Base-by-base conservation (phyloP, 371 early-diverging fungal species). In the Nematocida sp. region DNA sequence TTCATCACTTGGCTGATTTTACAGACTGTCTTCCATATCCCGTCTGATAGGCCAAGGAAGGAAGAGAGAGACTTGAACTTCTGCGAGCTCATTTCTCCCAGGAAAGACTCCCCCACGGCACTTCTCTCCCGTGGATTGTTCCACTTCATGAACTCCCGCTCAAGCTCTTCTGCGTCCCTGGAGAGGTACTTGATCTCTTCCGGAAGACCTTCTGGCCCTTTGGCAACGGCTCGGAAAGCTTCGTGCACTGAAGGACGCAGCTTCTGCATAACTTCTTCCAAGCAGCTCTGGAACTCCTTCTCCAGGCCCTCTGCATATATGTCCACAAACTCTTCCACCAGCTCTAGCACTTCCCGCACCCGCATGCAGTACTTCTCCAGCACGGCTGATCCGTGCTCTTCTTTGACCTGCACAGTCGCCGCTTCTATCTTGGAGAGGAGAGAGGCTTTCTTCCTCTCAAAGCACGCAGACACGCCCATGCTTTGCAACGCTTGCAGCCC, bases 121-220 rank as follows among this genome's bases (percentile, higher is more conserved):
- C 41, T 38, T 32, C 45, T 25, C 8, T 27, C n/a, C n/a, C n/a
- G 4, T 8, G 67, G 67, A 45, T 48, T 21, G 43, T 67, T 67
- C 67, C 67, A 67, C 29, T 41, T 54, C 11, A 23, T 36, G 17
- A 67, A 56, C 34, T 67, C 57, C 29, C 15, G 11, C 8, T 19
- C 27, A n/a, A 58, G 34, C n/a, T 31, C 7, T 21, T 23, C 5
- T 0, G 54, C 58, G n/a, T 15, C 17, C 8, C 56, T 7, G 11
- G 11, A 8, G 27, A 8, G 31, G 67, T 67, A 67, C 1, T 60
- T 36, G 37, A 67, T 67, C 4, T 52, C 23, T 4, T 57, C 21
- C 11, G n/a, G 25, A 5, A 7, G 40, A 8, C 13, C 2, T 15
- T 38, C 50, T 0, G 27, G 13, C 13, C 19, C 25, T 8, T 31